Evolutionary conservation across 805 yeast species (phyloP).

Genomic region (Candida tibetensis): DNA sequence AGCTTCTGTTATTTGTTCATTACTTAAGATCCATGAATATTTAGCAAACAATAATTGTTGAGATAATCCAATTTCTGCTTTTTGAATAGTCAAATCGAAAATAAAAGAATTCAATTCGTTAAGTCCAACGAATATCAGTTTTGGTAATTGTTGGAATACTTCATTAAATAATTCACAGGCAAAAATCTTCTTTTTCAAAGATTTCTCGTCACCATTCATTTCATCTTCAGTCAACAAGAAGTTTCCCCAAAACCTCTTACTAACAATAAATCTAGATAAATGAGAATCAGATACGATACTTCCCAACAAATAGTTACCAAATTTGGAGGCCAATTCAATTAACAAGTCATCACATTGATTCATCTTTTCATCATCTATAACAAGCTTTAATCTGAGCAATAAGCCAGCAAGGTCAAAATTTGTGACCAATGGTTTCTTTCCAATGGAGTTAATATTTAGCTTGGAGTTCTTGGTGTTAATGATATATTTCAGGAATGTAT

Average conservation of each 20-base stretch:
- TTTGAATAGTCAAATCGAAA: slow-evolving; percentile 5
- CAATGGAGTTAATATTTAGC: slow-evolving; percentile 4
- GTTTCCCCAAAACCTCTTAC: slow-evolving; percentile 26
- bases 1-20: slow-evolving; percentile 17
- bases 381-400: slow-evolving; percentile 34
- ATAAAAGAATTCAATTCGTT: slow-evolving; percentile 13
- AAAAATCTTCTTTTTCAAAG: slow-evolving; percentile 22
- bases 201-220: not conserved
- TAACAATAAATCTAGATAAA: slow-evolving; percentile 15
- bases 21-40: slow-evolving; percentile 26
- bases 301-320: slow-evolving; percentile 37
- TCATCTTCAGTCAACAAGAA: slow-evolving; percentile 8
- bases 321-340: slow-evolving; percentile 39
- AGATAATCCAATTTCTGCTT: not conserved
- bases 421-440: slow-evolving; percentile 38
- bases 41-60: slow-evolving; percentile 17
- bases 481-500: slow-evolving; percentile 13
- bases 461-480: slow-evolving; percentile 10
- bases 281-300: slow-evolving; percentile 10
- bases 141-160: slow-evolving; percentile 30
- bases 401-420: slow-evolving; percentile 50
- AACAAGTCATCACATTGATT: slow-evolving; percentile 21
- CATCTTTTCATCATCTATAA: slow-evolving; percentile 23
- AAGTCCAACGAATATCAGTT: not conserved
- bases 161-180: slow-evolving; percentile 34